phyloP scores from a whole-genome alignment of 208 protist genomes.

The Angomonas desouzai region DNA sequence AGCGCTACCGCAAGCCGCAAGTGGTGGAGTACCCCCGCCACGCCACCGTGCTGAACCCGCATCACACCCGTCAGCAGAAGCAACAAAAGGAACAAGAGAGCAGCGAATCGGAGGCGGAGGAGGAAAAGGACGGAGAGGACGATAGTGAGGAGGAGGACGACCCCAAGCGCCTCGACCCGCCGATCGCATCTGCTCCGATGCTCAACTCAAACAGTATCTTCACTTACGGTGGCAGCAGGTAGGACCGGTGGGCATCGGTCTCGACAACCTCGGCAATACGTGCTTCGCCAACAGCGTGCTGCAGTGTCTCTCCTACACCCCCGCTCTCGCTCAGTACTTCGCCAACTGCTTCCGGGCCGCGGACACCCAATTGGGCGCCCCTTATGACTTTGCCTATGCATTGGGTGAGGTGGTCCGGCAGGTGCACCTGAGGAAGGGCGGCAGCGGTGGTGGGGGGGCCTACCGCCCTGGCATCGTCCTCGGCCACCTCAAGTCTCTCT shows the following conservation, averaged over 20 bases:
- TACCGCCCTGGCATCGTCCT: conserved; percentile 61
- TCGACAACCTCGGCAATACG: conserved; percentile 88
- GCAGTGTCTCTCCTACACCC: conserved; percentile 81
- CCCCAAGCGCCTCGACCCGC: conserved; percentile 42
- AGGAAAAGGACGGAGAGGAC: conserved; percentile 17
- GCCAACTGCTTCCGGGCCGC: conserved; percentile 46
- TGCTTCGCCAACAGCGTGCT: conserved; percentile 90
- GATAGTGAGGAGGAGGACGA: conserved; percentile 65
- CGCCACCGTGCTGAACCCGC: conserved; percentile 85
- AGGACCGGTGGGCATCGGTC: conserved; percentile 50
- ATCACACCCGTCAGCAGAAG: conserved; percentile 52
- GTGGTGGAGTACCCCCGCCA: conserved; percentile 80
- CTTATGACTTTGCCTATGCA: conserved; percentile 83
- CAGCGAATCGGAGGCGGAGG: conserved; percentile 13
- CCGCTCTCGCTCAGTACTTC: conserved; percentile 86
- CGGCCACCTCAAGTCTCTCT: conserved; percentile 56
- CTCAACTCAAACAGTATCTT: conserved; percentile 40
- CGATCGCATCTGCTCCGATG: conserved; percentile 54
- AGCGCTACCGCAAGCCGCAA: conserved; percentile 80
- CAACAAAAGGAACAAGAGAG: conserved; percentile 17
- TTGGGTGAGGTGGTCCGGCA: conserved; percentile 73
- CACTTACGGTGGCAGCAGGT: conserved; percentile 64
- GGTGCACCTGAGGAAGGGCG: conserved; percentile 39
- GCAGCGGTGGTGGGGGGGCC: conserved; percentile 20
- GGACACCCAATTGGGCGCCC: conserved; percentile 40